Conservation (phyloP, 116 monocot species). For the Dioscorea cayenensis region DNA sequence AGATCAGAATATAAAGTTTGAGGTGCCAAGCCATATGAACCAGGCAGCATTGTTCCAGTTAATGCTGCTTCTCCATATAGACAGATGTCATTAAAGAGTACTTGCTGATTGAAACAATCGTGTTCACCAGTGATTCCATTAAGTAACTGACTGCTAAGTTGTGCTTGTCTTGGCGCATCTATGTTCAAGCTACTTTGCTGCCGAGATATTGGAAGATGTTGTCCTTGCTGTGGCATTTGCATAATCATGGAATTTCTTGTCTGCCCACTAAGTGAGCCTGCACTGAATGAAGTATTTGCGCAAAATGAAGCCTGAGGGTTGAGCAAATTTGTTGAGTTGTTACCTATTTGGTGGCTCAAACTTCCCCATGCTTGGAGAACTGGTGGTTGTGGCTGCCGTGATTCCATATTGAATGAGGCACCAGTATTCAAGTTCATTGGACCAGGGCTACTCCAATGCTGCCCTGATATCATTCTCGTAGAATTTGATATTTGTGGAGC, state of each 20-base stretch:
- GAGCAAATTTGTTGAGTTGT: conserved; percentile 1
- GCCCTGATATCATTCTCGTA: background rate
- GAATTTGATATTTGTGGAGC: conserved; percentile 3
- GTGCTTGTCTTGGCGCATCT: conserved; percentile 1
- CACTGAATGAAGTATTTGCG: conserved; percentile 9
- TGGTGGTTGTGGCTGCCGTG: conserved; percentile 6
- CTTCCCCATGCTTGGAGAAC: conserved; percentile 5
- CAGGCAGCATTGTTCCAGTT: background rate
- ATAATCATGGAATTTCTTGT: conserved; percentile 4
- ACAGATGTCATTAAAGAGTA: conserved; percentile 1
- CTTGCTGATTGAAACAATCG: conserved; percentile 5
- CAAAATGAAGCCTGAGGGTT: conserved; percentile 6
- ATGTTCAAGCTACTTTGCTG: conserved; percentile 2
- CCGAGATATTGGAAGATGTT: conserved; percentile 14
- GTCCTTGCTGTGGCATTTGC: conserved; percentile 21
- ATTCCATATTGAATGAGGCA: conserved; percentile 1
- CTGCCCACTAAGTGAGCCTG: conserved; percentile 7
- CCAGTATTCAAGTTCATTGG: conserved; percentile 10
- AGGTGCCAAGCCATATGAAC: conserved; percentile 11
- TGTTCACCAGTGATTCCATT: conserved; percentile 10
- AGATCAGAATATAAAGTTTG: conserved; percentile 13
- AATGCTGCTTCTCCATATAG: background rate
- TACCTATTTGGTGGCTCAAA: conserved; percentile 5
- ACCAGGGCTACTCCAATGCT: conserved; percentile 5
- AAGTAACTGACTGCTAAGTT: conserved; percentile 6